Base-by-base conservation (phyloP, 176 grass and related monocot species). In the Phoenix roebelenii region DNA sequence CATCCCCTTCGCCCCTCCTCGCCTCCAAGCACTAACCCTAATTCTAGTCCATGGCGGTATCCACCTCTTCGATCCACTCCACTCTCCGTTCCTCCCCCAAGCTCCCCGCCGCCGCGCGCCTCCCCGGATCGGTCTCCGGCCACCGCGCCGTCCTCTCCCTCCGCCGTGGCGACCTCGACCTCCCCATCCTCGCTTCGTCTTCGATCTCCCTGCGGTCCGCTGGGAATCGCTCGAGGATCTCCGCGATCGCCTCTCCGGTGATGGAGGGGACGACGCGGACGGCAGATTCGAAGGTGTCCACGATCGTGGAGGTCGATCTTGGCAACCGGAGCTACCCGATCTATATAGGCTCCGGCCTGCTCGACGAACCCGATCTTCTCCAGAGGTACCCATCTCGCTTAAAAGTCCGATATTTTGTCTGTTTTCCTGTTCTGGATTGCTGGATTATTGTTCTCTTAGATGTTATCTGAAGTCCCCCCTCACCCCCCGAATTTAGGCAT, bases 301-400 rank as follows among this genome's bases (percentile, higher is more conserved):
- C 75, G 5, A 70, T 92, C 15, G 81, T 98, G 65, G 81, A 92
- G 16, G 93, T 98, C 51, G 79, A 98, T 76, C 88, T 98, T 52
- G 93, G 93, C 15, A 78, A 80, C 74, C 81, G 93, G 60, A 98
- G 93, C 67, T 98, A 98, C 71, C 93, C 93, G 60, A 98, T 98
- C 77, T 98, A 98, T 64, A 92, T 92, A 54, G 93, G 84, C 18
- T 57, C 81, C 1, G 79, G 84, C n/a, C 75, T 98, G 12, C 79
- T 98, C n/a, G 60, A 98, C 29, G 84, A 91, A 55, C 87, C 87
- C 6, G 78, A 85, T 48, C 79, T 98, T 5, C 81, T 98, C 16
- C 81, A 92, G 87, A 98, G 93, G 93, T 92, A 76, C n/a, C 67
- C 9, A 14, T 44, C 3, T 17, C 51, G 20, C 9, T 24, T 16